phyloP scores from a whole-genome alignment of 371 early-diverging fungal genomes.

The Mucor velutinosus region DNA sequence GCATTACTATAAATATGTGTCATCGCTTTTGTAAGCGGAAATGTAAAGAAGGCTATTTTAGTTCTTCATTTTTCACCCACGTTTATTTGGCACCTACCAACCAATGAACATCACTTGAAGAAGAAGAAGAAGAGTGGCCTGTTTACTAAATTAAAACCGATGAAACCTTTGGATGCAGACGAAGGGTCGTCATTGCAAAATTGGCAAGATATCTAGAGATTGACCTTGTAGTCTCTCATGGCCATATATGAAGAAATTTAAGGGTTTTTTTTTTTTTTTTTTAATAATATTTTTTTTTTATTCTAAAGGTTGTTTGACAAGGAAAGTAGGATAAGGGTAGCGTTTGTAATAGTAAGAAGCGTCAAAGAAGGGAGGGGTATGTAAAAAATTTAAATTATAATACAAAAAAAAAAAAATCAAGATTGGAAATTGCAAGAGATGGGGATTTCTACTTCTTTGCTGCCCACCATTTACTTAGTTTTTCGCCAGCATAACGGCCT shows the following conservation, averaged over 20 bases:
- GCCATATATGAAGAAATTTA: conserved; percentile 10
- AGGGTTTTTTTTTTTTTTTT: conserved; percentile 6
- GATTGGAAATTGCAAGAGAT: not conserved
- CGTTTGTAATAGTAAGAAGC: not conserved
- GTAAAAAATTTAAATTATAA: conserved; percentile 9
- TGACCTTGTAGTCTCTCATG: not conserved
- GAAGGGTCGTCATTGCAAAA: not conserved
- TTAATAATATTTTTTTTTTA: not conserved
- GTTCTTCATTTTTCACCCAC: not conserved
- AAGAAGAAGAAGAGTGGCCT: not conserved
- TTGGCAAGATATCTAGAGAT: not conserved
- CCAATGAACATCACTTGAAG: not conserved
- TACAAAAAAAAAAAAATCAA: not conserved
- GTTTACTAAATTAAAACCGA: not conserved
- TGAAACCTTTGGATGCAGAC: not conserved
- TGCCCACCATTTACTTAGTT: conserved; percentile 70
- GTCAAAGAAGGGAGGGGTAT: not conserved
- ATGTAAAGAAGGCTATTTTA: not conserved
- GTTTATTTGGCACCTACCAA: not conserved
- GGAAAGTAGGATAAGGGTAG: not conserved
- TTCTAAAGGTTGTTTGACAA: conserved; percentile 7
- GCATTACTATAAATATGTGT: not conserved
- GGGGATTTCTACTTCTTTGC: conserved; percentile 41
- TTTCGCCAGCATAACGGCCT: conserved; percentile 72
- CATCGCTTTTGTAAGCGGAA: not conserved